A percentile compares a stretch with the other conserved stretches of the same genome.
Evolutionary conservation across 2,329 filamentous ascomycete genomes (phyloP).

Genomic region (Myriosclerotinia duriaeana): DNA sequence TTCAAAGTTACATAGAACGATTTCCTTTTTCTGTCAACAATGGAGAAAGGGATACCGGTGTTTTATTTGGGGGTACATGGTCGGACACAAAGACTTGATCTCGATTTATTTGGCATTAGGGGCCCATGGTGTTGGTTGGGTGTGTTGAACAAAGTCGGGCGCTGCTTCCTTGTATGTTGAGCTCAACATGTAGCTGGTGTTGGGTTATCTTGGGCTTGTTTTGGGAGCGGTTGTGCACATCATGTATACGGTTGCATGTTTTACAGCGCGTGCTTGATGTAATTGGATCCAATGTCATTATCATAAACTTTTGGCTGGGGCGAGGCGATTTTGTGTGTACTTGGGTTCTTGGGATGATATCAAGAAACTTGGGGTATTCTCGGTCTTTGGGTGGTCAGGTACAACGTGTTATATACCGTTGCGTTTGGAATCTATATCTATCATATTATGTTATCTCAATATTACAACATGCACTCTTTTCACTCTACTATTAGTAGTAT

Average conservation of each 20-base stretch:
- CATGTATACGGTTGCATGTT: slow-evolving; percentile 35
- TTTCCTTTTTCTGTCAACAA: slow-evolving; percentile 36
- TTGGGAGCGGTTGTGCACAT: slow-evolving; percentile 34
- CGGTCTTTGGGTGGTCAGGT: slow-evolving; percentile 20
- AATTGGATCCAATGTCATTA: slow-evolving; percentile 26
- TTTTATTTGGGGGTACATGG: slow-evolving; percentile 36
- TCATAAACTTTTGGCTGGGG: slow-evolving; percentile 23
- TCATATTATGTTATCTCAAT: slow-evolving; percentile 4
- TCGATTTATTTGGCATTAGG: slow-evolving; percentile 33
- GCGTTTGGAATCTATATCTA: background rate
- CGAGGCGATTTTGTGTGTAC: slow-evolving; percentile 25
- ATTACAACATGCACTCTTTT: background rate
- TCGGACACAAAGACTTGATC: slow-evolving; percentile 39
- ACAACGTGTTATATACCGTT: slow-evolving; percentile 19
- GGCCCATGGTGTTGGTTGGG: slow-evolving; percentile 35
- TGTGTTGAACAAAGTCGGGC: slow-evolving; percentile 34
- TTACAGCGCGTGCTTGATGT: slow-evolving; percentile 28
- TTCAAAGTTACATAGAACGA: slow-evolving; percentile 40
- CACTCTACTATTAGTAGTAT: background rate
- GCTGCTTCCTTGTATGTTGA: slow-evolving; percentile 37
- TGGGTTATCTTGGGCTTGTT: slow-evolving; percentile 28
- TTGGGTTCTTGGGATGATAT: slow-evolving; percentile 21
- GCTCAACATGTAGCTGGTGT: slow-evolving; percentile 25
- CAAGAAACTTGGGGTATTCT: slow-evolving; percentile 22
- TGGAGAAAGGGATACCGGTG: slow-evolving; percentile 34